Conservation (phyloP, 371 early-diverging fungal species). For the Syncephalastrum monosporum region DNA sequence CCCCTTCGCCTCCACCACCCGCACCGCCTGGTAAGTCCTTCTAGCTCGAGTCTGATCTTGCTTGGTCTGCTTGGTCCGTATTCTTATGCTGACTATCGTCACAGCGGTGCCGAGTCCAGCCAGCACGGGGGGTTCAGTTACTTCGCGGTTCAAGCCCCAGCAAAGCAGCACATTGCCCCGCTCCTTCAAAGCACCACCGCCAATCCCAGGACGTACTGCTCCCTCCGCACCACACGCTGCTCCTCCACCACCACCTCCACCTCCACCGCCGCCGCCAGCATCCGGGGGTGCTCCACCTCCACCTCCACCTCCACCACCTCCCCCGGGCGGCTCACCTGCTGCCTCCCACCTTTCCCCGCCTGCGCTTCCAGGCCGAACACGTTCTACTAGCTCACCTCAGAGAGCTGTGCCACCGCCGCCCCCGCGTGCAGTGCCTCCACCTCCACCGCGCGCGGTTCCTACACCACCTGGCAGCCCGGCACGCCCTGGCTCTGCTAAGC, state of each 20-base stretch:
- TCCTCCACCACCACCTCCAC: constrained; percentile 22
- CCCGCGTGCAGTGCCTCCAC: constrained; percentile 34
- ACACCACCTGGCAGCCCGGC: constrained; percentile 8
- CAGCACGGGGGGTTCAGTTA: too few species aligned
- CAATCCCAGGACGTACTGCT: constrained; percentile 30
- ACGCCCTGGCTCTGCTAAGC: constrained; percentile 9
- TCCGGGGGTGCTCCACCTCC: constrained; percentile 16
- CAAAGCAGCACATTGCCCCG: constrained; percentile 30
- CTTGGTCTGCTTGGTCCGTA: too few species aligned
- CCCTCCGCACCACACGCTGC: constrained; percentile 11
- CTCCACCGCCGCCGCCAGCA: constrained; percentile 17
- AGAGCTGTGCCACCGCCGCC: constrained; percentile 40
- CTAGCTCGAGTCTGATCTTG: too few species aligned
- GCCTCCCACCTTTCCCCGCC: constrained; percentile 23
- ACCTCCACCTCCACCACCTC: constrained; percentile 22
- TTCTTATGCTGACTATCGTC: too few species aligned
- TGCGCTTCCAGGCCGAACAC: constrained; percentile 32
- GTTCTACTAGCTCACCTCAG: constrained; percentile 47
- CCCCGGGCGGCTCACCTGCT: constrained; percentile 22
- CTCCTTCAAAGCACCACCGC: constrained; percentile 41
- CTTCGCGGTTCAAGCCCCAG: too few species aligned
- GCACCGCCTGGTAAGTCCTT: constrained; percentile 1
- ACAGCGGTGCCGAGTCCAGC: too few species aligned
- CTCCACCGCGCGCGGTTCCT: constrained; percentile 22
- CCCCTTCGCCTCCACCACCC: too few species aligned